These are phyloP conservation scores for Candida suzukii DNA, from an alignment of 805 yeast species.

Conservation along the genomic window DNA sequence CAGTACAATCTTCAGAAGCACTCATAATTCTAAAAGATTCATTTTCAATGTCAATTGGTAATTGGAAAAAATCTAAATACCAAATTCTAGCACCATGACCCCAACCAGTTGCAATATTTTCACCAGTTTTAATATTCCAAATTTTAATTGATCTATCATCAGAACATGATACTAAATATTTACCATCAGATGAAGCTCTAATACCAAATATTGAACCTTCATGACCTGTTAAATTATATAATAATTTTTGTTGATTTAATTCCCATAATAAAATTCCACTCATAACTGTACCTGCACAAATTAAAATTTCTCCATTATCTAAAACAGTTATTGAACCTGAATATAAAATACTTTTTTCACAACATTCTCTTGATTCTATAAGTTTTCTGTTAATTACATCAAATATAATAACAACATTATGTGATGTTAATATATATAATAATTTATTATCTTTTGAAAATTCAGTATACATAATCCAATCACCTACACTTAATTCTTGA, in stretches of 20 bases:
- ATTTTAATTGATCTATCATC: constrained; percentile 87
- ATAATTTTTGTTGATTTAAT: constrained; percentile 29
- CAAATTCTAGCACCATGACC: constrained; percentile 96
- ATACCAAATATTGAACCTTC: constrained; percentile 91
- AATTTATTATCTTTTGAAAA: constrained; percentile 33
- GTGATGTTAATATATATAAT: constrained; percentile 66
- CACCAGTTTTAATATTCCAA: constrained; percentile 57
- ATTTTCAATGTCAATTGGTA: constrained; percentile 11
- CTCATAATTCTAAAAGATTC: constrained; percentile 39
- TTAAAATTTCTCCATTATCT: constrained; percentile 31
- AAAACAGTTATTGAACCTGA: constrained; percentile 68
- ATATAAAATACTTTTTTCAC: constrained; percentile 77
- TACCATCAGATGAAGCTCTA: constrained; percentile 47
- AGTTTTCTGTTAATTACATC: constrained; percentile 21
- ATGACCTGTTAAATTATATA: constrained; percentile 62
- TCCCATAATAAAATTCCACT: constrained; percentile 83
- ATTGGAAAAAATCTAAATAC: constrained; percentile 56
- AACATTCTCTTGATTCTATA: constrained; percentile 33
- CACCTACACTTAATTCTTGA: constrained; percentile 51
- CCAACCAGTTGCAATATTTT: constrained; percentile 76
- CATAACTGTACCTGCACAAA: constrained; percentile 93
- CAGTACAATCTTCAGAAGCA: constrained; percentile 82
- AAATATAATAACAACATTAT: constrained; percentile 52
- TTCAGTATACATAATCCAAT: constrained; percentile 71
- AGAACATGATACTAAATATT: constrained; percentile 70